Percentiles rank a stretch among this genome's conserved stretches.
These are phyloP conservation scores for Phytophthora macrochlamydospora DNA, from an alignment of 352 stramenopile genomes.

Conservation along the genomic window DNA sequence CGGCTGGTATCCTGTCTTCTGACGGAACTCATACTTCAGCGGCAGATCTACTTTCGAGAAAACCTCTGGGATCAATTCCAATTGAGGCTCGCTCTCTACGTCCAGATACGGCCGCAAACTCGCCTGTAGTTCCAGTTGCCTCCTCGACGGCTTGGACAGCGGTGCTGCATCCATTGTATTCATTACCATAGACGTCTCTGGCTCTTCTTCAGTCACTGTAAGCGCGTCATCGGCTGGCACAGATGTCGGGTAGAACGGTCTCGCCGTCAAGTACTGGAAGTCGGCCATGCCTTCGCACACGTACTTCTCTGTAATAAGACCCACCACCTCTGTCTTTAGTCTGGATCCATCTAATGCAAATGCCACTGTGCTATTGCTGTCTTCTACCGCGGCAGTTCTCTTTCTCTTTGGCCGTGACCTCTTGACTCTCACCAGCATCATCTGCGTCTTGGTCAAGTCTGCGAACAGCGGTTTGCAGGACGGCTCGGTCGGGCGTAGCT, in stretches of 20 bases:
- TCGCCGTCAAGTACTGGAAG: conserved; percentile 83
- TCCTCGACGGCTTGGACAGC: conserved; percentile 45
- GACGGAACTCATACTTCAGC: conserved; percentile 86
- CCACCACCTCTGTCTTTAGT: conserved; percentile 55
- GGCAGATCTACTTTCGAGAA: conserved; percentile 86
- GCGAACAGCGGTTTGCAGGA: conserved; percentile 86
- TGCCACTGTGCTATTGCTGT: conserved; percentile 14
- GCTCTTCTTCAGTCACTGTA: conserved; percentile 2
- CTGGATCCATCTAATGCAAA: conserved; percentile 17
- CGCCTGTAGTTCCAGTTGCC: conserved; percentile 52
- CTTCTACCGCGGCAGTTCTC: conserved; percentile 2
- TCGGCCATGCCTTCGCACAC: conserved; percentile 88
- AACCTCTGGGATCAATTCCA: conserved; percentile 81
- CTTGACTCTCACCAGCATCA: conserved; percentile 64
- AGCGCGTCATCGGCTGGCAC: conserved; percentile 33
- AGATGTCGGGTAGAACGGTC: conserved; percentile 57
- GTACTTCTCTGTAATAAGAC: conserved; percentile 77
- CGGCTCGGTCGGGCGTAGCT: conserved; percentile 72
- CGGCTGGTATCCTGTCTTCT: conserved; percentile 73
- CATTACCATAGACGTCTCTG: conserved; percentile 13
- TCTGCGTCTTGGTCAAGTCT: conserved; percentile 83
- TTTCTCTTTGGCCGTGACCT: conserved; percentile 37
- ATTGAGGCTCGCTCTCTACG: conserved; percentile 49
- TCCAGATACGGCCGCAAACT: conserved; percentile 66
- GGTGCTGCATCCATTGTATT: conserved; percentile 32